Percentiles rank a stretch among this genome's conserved stretches.
These are phyloP conservation scores for Buxus sempervirens DNA, from an alignment of 164 flowering plant genomes.

Conservation along the genomic window DNA sequence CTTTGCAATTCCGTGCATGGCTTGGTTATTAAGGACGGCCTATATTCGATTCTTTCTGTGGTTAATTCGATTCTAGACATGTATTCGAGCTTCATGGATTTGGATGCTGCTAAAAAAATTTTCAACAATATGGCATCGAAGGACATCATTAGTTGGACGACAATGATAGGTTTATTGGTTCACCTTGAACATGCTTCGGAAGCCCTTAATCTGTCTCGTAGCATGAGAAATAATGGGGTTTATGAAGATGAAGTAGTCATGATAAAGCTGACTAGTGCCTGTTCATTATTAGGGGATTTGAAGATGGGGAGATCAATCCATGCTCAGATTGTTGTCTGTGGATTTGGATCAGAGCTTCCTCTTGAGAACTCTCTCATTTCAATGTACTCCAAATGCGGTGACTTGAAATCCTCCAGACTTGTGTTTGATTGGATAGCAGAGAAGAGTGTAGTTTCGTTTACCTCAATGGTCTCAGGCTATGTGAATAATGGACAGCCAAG, in stretches of 20 bases:
- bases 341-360: conserved; percentile 19
- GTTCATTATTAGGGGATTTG: conserved; percentile 33
- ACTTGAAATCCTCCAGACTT: conserved; percentile 26
- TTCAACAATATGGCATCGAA: conserved; percentile 28
- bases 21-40: conserved; percentile 22
- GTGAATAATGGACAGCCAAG: conserved; percentile 25
- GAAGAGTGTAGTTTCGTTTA: conserved; percentile 36
- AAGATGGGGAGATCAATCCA: conserved; percentile 32
- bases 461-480: conserved; percentile 39
- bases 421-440: conserved; percentile 19
- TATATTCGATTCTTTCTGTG: conserved; percentile 19
- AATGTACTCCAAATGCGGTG: conserved; percentile 38
- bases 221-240: conserved; percentile 23
- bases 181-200: conserved; percentile 18
- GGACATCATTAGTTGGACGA: conserved; percentile 41
- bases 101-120: conserved; percentile 19
- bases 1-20: conserved; percentile 27
- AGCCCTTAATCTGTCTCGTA: conserved; percentile 24
- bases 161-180: conserved; percentile 33
- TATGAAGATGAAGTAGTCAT: conserved; percentile 21
- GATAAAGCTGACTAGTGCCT: conserved; percentile 28
- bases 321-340: conserved; percentile 23
- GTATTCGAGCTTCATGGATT: conserved; percentile 32
- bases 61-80: conserved; percentile 33
- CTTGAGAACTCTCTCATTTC: conserved; percentile 29